Conservation (phyloP, 345 rosid species). For the Citrus australasica region DNA sequence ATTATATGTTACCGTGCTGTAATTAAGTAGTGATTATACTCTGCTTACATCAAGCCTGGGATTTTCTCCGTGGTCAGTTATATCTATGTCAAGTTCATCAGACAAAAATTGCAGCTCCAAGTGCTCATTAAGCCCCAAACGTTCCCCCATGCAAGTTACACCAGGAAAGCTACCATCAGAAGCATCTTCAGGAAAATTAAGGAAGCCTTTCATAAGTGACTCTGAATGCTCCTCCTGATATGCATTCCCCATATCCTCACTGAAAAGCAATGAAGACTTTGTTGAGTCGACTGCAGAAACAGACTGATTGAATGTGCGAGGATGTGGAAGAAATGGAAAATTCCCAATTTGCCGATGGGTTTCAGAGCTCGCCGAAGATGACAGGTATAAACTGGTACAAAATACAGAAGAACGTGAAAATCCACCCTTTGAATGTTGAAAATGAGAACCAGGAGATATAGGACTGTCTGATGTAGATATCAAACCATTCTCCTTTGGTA, state of each 20-base stretch:
- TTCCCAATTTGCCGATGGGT: constrained; percentile 52
- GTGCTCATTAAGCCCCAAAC: constrained; percentile 51
- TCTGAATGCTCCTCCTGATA: constrained; percentile 47
- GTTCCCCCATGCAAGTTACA: constrained; percentile 37
- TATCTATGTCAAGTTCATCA: constrained; percentile 77
- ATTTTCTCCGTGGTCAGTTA: constrained; percentile 72
- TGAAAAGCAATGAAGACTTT: constrained; percentile 48
- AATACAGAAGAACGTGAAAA: constrained; percentile 74
- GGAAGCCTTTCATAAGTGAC: constrained; percentile 45
- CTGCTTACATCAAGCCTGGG: constrained; percentile 79
- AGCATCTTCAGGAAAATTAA: constrained; percentile 50
- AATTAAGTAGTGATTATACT: neutral
- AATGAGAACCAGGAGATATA: constrained; percentile 36
- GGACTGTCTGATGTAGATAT: constrained; percentile 37
- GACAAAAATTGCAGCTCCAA: constrained; percentile 77
- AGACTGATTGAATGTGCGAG: constrained; percentile 47
- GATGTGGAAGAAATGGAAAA: constrained; percentile 83
- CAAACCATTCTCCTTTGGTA: constrained; percentile 17
- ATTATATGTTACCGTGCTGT: neutral
- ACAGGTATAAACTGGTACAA: constrained; percentile 71
- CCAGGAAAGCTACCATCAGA: constrained; percentile 52
- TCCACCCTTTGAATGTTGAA: constrained; percentile 31
- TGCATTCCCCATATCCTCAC: constrained; percentile 43
- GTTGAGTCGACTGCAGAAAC: constrained; percentile 49
- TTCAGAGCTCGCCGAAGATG: constrained; percentile 77